Base-by-base conservation (phyloP, 2,329 filamentous ascomycete genomes). In the Cadophora malorum region DNA sequence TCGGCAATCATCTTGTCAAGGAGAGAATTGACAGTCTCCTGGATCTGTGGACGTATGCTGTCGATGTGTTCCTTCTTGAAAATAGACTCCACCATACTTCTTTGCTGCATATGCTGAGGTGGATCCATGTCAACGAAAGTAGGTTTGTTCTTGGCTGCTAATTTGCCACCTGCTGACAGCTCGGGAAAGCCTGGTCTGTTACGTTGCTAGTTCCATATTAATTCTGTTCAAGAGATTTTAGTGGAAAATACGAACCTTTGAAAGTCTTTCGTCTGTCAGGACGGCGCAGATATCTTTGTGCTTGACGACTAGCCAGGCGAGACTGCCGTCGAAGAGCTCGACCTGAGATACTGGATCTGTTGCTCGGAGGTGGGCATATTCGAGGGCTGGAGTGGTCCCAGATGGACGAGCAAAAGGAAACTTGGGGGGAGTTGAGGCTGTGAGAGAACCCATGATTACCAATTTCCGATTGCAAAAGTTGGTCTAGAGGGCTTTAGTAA, bases 111-210 rank as follows among this genome's bases (percentile, higher is more conserved):
- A 66, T 85, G 83, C 2, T 79, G 78, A 0, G 83, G 83, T 4
- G 81, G 74, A 67, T 85, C 82, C 81, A 85, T 84, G 70, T 85
- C 82, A 5, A 85, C 83, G 71, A 85, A 85, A 0, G 82, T 85
- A 14, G 83, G 81, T 65, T 80, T 82, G 47, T 79, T 81, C 69
- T 83, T 82, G n/a, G 80, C 82, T 8, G 83, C 83, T 47, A 78
- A 76, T 68, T 82, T 84, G 8, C 82, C 83, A 14, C 83, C 81
- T 10, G 80, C 78, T 63, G 76, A 80, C 62, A 85, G 78, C 69
- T 85, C 83, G 0, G 83, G 83, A 63, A 85, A 84, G 0, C 83
- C 83, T 1, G 79, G 77, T 0, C 81, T 75, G 19, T 73, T 79
- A 6, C 81, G 78, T 67, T 82, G 81, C 78, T 72, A n/a, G 14